Evolutionary conservation across 192 early-diverging fungal species (phyloP).

Genomic region (Geosiphon pyriformis): DNA sequence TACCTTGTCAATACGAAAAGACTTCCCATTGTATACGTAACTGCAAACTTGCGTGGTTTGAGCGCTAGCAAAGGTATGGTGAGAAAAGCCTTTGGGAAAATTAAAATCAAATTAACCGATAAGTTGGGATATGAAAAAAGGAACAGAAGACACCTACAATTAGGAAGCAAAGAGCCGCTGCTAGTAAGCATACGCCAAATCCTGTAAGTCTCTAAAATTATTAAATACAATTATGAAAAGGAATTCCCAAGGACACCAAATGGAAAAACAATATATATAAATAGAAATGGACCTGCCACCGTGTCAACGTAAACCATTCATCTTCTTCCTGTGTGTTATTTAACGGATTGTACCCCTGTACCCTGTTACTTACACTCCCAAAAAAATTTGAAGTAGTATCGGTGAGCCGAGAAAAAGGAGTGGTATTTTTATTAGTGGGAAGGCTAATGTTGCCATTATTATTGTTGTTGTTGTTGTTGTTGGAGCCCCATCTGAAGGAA

Average conservation of each 20-base stretch:
- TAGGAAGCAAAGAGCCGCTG: slow-evolving; percentile 47
- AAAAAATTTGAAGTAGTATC: slow-evolving; percentile 29
- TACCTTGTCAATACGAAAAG: slow-evolving; percentile 37
- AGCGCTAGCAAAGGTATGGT: slow-evolving; percentile 58
- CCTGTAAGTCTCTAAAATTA: slow-evolving; percentile 41
- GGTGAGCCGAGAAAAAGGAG: slow-evolving; percentile 18
- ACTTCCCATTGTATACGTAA: slow-evolving; percentile 70
- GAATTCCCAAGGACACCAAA: background rate
- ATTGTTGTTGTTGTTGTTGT: background rate
- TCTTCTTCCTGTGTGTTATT: slow-evolving; percentile 33
- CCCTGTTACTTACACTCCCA: slow-evolving; percentile 30
- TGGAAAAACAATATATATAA: too few species aligned
- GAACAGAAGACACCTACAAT: slow-evolving; percentile 37
- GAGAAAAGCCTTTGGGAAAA: slow-evolving; percentile 37
- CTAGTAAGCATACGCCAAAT: slow-evolving; percentile 45
- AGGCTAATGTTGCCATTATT: background rate
- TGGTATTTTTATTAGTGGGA: slow-evolving; percentile 18
- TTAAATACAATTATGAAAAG: background rate
- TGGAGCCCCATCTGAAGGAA: slow-evolving; percentile 21
- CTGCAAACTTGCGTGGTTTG: slow-evolving; percentile 71
- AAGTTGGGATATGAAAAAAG: background rate
- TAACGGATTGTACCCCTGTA: slow-evolving; percentile 40
- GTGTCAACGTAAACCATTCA: slow-evolving; percentile 35
- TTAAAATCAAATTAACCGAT: background rate
- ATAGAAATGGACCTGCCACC: slow-evolving; percentile 33